Base-by-base conservation (phyloP, 768 basidiomycete genomes). In the Clitopilus passeckerianus region DNA sequence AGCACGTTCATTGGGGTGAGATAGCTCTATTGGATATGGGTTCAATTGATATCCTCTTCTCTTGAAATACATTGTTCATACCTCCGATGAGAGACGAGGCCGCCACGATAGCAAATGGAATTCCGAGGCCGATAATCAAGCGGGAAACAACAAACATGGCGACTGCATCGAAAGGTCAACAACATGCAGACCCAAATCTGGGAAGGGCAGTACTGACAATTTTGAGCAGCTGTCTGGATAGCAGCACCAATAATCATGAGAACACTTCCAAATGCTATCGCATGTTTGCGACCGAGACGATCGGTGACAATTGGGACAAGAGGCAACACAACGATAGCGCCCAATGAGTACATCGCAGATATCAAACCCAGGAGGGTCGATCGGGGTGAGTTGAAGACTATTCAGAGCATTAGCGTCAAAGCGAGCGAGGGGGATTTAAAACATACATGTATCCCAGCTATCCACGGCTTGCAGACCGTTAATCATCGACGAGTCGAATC, bases 1-100 rank as follows among this genome's bases (percentile, higher is more conserved):
- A 1, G 83, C 85, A 54, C 89, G 84, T 71, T 89, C 87, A 57
- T 84, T 86, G 0, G 87, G 87, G 70, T 87, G 84, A 0, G 86
- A 81, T 15, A 89, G 75, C 68, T 90, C 87, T 77, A 34, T 23
- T 3, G 9, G 52, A 8, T 5, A 15, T 41, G 5, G n/a, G n/a
- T 23, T 12, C 20, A 5, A 23, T 12, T 30, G 5, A 20, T 23
- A 23, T 12, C 16, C 7, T 30, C 27, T 30, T 53, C 52, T 9
- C 10, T 22, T 20, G 20, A 16, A 44, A 22, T 5, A 35, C 9
- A 23, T 52, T 23, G 16, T 6, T 9, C 67, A 37, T 53, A 76
- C 79, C 79, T 75, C 80, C 82, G 63, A 89, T 81, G 43, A 89
- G 74, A 16, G 86, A 83, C 0, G 87, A 87, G 1, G 87, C 86